These are phyloP conservation scores for Trichophyton simii DNA, from an alignment of 2,329 filamentous ascomycete species.

Conservation along the genomic window DNA sequence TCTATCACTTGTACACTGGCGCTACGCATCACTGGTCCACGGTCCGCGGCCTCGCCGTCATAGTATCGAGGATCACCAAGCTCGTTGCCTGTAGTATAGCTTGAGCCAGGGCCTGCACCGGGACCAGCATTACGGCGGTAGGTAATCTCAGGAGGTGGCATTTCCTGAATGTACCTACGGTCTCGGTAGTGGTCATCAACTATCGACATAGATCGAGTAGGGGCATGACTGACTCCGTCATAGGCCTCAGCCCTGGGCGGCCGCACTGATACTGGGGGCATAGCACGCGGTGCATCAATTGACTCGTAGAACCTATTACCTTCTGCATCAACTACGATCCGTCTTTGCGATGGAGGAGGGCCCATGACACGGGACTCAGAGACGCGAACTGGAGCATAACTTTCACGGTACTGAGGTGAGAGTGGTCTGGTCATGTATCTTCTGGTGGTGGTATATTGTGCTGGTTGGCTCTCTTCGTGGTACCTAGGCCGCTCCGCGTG, in stretches of 20 bases:
- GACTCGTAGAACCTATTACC: constrained; percentile 65
- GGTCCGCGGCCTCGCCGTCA: constrained; percentile 22
- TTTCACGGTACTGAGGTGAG: constrained; percentile 23
- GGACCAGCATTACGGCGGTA: constrained; percentile 32
- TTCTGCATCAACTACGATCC: constrained; percentile 69
- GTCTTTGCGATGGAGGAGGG: constrained; percentile 45
- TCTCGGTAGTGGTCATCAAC: constrained; percentile 31
- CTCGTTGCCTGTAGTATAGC: neutral
- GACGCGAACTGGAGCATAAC: constrained; percentile 29
- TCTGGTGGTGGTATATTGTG: constrained; percentile 16
- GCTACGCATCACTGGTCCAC: constrained; percentile 25
- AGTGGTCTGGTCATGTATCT: constrained; percentile 27
- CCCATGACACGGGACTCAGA: constrained; percentile 38
- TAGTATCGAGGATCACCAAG: constrained; percentile 17
- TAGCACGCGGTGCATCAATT: constrained; percentile 29
- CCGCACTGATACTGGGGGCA: constrained; percentile 21
- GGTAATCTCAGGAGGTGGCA: constrained; percentile 30
- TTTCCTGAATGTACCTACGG: constrained; percentile 32
- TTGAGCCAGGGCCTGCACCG: constrained; percentile 16
- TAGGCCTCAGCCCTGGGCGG: constrained; percentile 24
- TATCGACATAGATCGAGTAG: constrained; percentile 30
- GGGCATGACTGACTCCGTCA: constrained; percentile 22
- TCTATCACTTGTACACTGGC: constrained; percentile 33
- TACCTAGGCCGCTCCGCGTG: constrained; percentile 26
- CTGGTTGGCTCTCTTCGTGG: constrained; percentile 27